Evolutionary conservation across 106 monocot genomes (phyloP).

Genomic region (Gastrodia elata): DNA sequence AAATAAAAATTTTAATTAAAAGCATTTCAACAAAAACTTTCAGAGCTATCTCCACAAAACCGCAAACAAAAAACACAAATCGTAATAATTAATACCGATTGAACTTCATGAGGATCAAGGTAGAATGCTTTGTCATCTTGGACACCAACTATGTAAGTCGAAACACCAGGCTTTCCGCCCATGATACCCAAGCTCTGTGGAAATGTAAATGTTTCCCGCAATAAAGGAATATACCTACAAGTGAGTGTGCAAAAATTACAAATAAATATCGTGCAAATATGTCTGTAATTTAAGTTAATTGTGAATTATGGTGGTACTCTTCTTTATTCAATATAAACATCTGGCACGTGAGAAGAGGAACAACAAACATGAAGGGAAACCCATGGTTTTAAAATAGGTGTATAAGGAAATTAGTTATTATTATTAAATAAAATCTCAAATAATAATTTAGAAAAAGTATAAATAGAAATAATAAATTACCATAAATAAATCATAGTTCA

Average conservation of each 20-base stretch:
- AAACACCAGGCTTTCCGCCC: conserved; percentile 94
- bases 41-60: neutral
- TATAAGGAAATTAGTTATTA: too few species aligned
- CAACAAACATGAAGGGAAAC: neutral
- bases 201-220: conserved; percentile 79
- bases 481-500: too few species aligned
- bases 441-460: too few species aligned
- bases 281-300: neutral
- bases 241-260: neutral
- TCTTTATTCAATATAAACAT: neutral
- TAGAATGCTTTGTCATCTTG: conserved; percentile 92
- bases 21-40: neutral
- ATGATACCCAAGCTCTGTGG: conserved; percentile 90
- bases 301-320: neutral
- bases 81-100: conserved; percentile 33
- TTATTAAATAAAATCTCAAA: too few species aligned
- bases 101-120: conserved; percentile 90
- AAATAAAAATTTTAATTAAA: neutral
- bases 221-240: conserved; percentile 76
- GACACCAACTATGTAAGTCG: conserved; percentile 89
- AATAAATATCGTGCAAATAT: neutral
- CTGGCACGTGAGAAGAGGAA: neutral
- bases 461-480: too few species aligned
- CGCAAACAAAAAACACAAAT: neutral
- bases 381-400: too few species aligned